Base-by-base conservation (phyloP, 2,329 filamentous ascomycete species). In the Colletotrichum cuscutae region DNA sequence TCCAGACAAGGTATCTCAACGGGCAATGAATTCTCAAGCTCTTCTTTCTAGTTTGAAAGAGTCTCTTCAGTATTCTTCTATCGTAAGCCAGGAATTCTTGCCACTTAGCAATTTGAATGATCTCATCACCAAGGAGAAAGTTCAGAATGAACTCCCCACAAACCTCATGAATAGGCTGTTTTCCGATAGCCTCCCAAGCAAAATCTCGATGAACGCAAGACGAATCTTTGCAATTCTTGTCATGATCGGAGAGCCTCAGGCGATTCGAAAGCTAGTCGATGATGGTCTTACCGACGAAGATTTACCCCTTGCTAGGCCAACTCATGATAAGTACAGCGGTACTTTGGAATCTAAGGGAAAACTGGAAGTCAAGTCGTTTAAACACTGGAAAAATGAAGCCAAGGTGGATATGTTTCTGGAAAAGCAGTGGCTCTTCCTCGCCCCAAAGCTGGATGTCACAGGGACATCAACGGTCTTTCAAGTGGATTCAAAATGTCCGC, bases 371-470 rank as follows among this genome's bases (percentile, higher is more conserved):
- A 6, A 6, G 8, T 49, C 64, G 5, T 59, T 66, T 13, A 1
- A 8, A n/a, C 19, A 49, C 5, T 66, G 54, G 54, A 58, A 26
- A 4, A 63, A 46, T 19, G 64, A 66, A 1, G 37, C 64, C 1
- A 58, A 35, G 26, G 54, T 52, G 2, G 26, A 8, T 4, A 12
- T 15, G 5, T 66, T 66, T 13, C 3, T 66, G 9, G 26, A 49
- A 13, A 58, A 58, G 5, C 64, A 66, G 9, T 66, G 64, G 64
- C 11, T 59, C 5, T 24, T 66, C 2, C 64, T 66, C 35, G 64
- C 64, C 3, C 64, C 64, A n/a, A 22, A 11, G 15, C 1, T 66
- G 4, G 54, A 66, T 19, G 11, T 35, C 5, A 3, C 19, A 13
- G 64, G 53, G 5, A 5, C 22, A 13, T 19, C 28, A 9, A 6